Base-by-base conservation (phyloP, 1,139 yeast species). In the Geotrichum armillariae region DNA sequence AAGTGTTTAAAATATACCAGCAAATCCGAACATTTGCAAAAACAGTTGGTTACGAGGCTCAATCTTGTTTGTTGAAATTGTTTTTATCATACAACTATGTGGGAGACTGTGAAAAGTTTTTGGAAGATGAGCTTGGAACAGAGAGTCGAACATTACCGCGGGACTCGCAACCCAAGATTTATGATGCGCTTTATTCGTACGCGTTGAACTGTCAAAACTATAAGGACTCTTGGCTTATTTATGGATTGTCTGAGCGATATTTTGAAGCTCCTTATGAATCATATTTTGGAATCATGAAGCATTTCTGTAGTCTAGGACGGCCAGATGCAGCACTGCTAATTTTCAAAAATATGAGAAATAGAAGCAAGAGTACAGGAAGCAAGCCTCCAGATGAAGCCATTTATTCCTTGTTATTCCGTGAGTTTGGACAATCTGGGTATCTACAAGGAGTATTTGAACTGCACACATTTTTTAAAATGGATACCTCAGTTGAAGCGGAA, bases 401-500 rank as follows among this genome's bases (percentile, higher is more conserved):
- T 67, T 87, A 86, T 60, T 64, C 74, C 54, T 77, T 78, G 58
- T 66, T 86, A 23, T 80, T 87, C 61, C 72, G 76, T 49, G 77
- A 78, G 50, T 85, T 85, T 68, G 88, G 91, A 2, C 63, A 65
- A 41, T 71, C 72, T 49, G 68, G 77, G 31, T 86, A 83, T 58
- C 83, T 78, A 53, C 84, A 82, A 27, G 95, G 94, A 0, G 82
- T 86, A 6, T 71, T 74, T 41, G 86, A 83, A 54, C 67, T 87
- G 11, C 90, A 85, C 59, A 78, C 81, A 50, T 75, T 78, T 49
- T 69, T 85, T 60, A 83, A 85, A 56, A 77, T 84, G 77, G 95
- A 87, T 59, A 65, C 81, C 7, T 68, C 74, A 12, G 70, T 85
- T n/a, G 77, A 75, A 52, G 76, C 81, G 50, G 85, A 84, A 56